Conservation (phyloP, 2,329 filamentous ascomycete species). For the Trichoderma arundinaceum region DNA sequence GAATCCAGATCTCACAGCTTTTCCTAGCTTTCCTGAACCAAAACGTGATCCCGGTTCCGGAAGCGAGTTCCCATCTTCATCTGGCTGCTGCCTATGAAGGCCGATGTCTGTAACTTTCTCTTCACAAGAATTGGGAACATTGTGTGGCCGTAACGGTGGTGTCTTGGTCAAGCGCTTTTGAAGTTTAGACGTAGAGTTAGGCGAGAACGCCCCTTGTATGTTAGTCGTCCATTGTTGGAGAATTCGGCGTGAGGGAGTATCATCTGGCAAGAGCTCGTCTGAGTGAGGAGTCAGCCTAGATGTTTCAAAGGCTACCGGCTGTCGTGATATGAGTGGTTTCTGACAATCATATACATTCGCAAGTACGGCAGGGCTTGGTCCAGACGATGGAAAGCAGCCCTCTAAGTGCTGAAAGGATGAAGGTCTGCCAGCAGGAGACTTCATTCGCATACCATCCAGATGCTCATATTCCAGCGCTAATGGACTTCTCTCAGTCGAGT, state of each 20-base stretch:
- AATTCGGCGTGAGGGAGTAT: constrained; percentile 11
- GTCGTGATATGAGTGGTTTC: not conserved
- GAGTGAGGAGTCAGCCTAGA: constrained; percentile 21
- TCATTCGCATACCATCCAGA: not conserved
- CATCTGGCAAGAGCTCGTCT: constrained; percentile 19
- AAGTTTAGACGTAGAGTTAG: constrained; percentile 1
- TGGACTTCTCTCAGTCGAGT: not conserved
- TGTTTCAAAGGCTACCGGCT: not conserved
- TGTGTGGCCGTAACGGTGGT: constrained; percentile 45
- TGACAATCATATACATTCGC: not conserved
- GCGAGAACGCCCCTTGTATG: constrained; percentile 12
- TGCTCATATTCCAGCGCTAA: not conserved
- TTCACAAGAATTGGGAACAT: constrained; percentile 42
- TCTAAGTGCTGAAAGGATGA: not conserved
- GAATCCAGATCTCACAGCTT: constrained; percentile 37
- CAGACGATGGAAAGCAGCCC: not conserved
- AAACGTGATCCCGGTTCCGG: constrained; percentile 35
- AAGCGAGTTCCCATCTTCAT: not conserved
- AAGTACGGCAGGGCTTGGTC: not conserved
- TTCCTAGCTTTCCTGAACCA: constrained; percentile 42
- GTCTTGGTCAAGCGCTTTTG: constrained; percentile 31
- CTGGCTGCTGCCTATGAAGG: constrained; percentile 25
- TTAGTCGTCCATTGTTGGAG: constrained; percentile 16
- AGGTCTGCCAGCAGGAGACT: not conserved
- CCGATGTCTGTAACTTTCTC: constrained; percentile 35